Conservation (phyloP, 257 asterid genomes). For the Cruciata laevipes region DNA sequence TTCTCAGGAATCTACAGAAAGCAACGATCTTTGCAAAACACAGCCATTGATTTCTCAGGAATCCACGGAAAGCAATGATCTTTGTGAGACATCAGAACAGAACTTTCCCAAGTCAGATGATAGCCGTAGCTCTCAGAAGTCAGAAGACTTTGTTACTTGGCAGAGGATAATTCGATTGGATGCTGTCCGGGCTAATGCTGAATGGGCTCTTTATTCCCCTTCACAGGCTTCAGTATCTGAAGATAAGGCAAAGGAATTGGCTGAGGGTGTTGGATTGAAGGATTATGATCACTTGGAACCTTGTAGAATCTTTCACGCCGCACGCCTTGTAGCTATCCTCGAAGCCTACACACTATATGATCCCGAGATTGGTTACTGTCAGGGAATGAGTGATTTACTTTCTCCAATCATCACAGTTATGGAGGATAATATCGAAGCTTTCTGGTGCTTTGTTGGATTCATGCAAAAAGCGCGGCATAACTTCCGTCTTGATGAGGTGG, state of each 20-base stretch:
- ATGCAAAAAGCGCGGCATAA: conserved; percentile 88
- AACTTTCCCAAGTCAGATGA: conserved; percentile 27
- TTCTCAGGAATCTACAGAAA: conserved; percentile 32
- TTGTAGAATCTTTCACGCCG: conserved; percentile 64
- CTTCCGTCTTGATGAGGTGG: conserved; percentile 88
- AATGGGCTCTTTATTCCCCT: conserved; percentile 63
- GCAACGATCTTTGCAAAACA: conserved; percentile 23
- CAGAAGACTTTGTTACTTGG: conserved; percentile 74
- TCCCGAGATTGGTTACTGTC: conserved; percentile 86
- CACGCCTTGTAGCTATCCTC: conserved; percentile 77
- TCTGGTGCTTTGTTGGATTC: conserved; percentile 89
- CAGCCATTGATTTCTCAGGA: conserved; percentile 41
- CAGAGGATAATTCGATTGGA: conserved; percentile 88
- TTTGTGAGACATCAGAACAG: conserved; percentile 25
- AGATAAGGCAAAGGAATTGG: conserved; percentile 47
- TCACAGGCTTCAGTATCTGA: conserved; percentile 62
- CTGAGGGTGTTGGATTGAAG: conserved; percentile 71
- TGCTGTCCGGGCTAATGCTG: conserved; percentile 71
- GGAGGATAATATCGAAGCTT: conserved; percentile 68
- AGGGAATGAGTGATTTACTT: conserved; percentile 91
- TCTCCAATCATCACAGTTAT: conserved; percentile 84
- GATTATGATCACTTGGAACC: conserved; percentile 75
- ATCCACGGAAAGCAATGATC: conserved; percentile 32
- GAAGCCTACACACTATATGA: conserved; percentile 85
- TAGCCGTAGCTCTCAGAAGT: conserved; percentile 23